These are phyloP conservation scores for Hypomontagnella submonticulosa DNA, from an alignment of 495 filamentous ascomycete species.

Conservation along the genomic window DNA sequence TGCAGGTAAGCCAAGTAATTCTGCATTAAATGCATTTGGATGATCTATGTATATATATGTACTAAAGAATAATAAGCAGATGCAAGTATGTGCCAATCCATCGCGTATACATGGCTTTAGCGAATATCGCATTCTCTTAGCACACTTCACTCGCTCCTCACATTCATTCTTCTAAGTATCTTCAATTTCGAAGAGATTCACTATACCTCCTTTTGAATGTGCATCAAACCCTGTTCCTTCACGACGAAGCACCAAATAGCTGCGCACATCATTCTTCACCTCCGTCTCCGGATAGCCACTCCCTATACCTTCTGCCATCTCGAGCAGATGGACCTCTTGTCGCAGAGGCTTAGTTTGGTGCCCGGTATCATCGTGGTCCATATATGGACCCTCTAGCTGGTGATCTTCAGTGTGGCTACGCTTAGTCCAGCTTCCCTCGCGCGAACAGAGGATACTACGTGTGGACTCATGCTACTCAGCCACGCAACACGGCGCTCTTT, in stretches of 20 bases:
- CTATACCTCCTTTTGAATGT: not conserved
- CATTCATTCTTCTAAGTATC: not conserved
- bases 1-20: too few relatives aligned
- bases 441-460: not conserved
- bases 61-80: too few relatives aligned
- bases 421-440: not conserved
- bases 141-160: not conserved
- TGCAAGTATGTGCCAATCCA: too few relatives aligned
- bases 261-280: not conserved
- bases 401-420: not conserved
- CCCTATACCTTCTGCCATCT: not conserved
- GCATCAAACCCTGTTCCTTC: not conserved
- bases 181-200: not conserved
- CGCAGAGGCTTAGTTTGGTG: not conserved
- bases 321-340: conserved; percentile 7
- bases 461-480: conserved; percentile 1
- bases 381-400: not conserved
- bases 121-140: conserved; percentile 19
- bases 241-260: conserved; percentile 9
- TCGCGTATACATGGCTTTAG: not conserved
- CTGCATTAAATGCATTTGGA: too few relatives aligned
- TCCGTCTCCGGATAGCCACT: too few relatives aligned
- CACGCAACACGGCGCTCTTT: not conserved
- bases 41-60: too few relatives aligned
- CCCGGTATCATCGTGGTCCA: conserved; percentile 5